A percentile compares a stretch with the other conserved stretches of the same genome.
Evolutionary conservation across 192 early-diverging fungal species (phyloP).

Genomic region (Geranomyces variabilis): DNA sequence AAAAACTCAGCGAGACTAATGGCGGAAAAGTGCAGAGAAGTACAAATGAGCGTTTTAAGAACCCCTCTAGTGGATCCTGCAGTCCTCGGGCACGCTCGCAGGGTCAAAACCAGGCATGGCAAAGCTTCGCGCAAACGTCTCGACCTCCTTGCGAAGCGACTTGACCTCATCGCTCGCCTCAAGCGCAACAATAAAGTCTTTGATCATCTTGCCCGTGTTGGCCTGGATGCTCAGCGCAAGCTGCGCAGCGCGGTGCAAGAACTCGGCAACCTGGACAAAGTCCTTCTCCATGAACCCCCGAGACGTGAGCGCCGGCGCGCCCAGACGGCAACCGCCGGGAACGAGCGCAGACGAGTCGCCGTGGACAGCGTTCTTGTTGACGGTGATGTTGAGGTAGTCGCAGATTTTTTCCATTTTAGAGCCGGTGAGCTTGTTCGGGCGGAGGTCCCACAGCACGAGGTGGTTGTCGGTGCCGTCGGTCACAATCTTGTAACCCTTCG

Average conservation of each 20-base stretch:
- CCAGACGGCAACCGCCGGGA: constrained; percentile 96
- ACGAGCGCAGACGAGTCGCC: constrained; percentile 95
- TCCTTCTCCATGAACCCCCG: constrained; percentile 96
- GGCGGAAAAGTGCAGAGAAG: too few relatives aligned
- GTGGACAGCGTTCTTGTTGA: constrained; percentile 99
- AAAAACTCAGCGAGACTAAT: too few relatives aligned
- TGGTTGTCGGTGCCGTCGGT: constrained; percentile 99
- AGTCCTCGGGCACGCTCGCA: constrained; percentile 43
- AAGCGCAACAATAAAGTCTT: constrained; percentile 93
- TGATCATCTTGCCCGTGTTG: constrained; percentile 90
- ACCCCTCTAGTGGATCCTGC: constrained; percentile 32
- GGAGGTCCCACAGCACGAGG: constrained; percentile 96
- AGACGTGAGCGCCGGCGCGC: constrained; percentile 90
- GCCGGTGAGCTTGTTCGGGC: constrained; percentile 89
- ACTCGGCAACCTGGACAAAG: constrained; percentile 94
- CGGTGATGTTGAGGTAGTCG: constrained; percentile 94
- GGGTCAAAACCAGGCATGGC: constrained; percentile 96
- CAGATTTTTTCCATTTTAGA: constrained; percentile 99
- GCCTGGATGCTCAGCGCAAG: constrained; percentile 86
- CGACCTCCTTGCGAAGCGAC: constrained; percentile 82
- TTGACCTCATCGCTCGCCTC: constrained; percentile 79
- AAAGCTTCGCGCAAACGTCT: constrained; percentile 90
- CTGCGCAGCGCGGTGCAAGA: constrained; percentile 92
- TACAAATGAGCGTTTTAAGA: too few relatives aligned
- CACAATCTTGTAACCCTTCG: constrained; percentile 89